Base-by-base conservation (phyloP, 1,284 basidiomycete genomes). In the Microbotryum saponariae region DNA sequence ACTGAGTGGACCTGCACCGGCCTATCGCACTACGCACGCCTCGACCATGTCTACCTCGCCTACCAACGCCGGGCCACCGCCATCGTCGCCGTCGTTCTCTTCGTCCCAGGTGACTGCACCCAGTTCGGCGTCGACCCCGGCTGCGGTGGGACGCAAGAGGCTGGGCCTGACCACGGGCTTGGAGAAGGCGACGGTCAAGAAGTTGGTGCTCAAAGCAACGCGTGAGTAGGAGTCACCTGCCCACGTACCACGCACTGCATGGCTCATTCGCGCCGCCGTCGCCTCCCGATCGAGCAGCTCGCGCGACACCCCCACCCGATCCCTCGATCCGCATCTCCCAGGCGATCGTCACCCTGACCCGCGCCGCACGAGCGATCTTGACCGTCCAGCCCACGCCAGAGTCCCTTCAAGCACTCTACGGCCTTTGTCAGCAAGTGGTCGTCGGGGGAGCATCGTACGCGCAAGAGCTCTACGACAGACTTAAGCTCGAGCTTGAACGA, bases 401-500 rank as follows among this genome's bases (percentile, higher is more conserved):
- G 48, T 70, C 70, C 1, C 61, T 72, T 10, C 67, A 71, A 55
- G 58, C 70, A 0, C 62, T 73, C 8, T 73, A 71, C 54, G 50
- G 63, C 1, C 60, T 70, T 10, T 72, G 71, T 53, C 68, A 72
- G 59, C 58, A 58, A 3, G 61, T 58, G 47, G 59, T 64, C 49
- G 51, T 50, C 1, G 20, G 46, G 14, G 67, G 66, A 4, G 21
- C 62, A 2, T 48, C 54, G 4, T 60, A 53, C 2, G 55, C 54
- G 2, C 66, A 69, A 56, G 54, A 51, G 4, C 54, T 73, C 12
- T 73, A 73, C 56, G 72, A 72, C 56, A 54, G 68, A 7, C 57
- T 73, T 45, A 59, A 61, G 49, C 62, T 72, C 44, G 72, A 73
- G 54, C 48, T 72, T 25, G 72, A 73, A 51, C 57, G 70, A 5